phyloP scores from a whole-genome alignment of 2,329 filamentous ascomycete species.

The Bipolaris bicolor region DNA sequence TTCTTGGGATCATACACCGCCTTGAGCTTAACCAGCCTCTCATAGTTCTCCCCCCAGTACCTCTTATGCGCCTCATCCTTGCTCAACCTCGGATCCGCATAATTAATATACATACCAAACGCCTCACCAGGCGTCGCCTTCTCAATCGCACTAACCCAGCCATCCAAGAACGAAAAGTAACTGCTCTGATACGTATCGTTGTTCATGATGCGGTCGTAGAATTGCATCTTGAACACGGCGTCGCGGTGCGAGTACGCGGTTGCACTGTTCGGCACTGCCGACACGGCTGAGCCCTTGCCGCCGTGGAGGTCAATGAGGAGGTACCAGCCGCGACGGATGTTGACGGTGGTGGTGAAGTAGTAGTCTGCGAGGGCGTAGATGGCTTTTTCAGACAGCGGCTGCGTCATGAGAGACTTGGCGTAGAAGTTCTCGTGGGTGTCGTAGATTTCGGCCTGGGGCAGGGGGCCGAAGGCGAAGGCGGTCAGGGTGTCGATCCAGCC shows the following conservation, averaged over 20 bases:
- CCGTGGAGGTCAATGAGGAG: conserved; percentile 39
- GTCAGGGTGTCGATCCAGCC: conserved; percentile 33
- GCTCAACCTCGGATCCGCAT: conserved; percentile 55
- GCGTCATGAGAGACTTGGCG: conserved; percentile 37
- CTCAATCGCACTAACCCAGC: conserved; percentile 46
- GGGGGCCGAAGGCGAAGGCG: conserved; percentile 26
- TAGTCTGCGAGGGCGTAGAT: conserved; percentile 31
- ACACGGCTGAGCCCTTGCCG: conserved; percentile 23
- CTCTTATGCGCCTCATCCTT: conserved; percentile 51
- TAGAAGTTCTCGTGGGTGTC: conserved; percentile 38
- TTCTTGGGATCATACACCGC: conserved; percentile 43
- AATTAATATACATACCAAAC: conserved; percentile 59
- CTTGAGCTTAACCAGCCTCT: conserved; percentile 43
- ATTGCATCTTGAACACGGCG: conserved; percentile 37
- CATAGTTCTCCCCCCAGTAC: conserved; percentile 52
- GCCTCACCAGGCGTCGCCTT: conserved; percentile 28
- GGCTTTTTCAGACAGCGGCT: conserved; percentile 23
- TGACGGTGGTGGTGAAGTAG: conserved; percentile 30
- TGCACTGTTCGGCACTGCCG: conserved; percentile 12
- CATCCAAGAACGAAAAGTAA: conserved; percentile 47
- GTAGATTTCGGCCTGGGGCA: conserved; percentile 29
- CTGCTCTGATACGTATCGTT: conserved; percentile 38
- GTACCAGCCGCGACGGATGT: conserved; percentile 29
- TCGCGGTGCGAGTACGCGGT: conserved; percentile 38
- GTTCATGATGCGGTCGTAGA: conserved; percentile 26